These are phyloP conservation scores for Candida argentea DNA, from an alignment of 805 yeast species.

Conservation along the genomic window DNA sequence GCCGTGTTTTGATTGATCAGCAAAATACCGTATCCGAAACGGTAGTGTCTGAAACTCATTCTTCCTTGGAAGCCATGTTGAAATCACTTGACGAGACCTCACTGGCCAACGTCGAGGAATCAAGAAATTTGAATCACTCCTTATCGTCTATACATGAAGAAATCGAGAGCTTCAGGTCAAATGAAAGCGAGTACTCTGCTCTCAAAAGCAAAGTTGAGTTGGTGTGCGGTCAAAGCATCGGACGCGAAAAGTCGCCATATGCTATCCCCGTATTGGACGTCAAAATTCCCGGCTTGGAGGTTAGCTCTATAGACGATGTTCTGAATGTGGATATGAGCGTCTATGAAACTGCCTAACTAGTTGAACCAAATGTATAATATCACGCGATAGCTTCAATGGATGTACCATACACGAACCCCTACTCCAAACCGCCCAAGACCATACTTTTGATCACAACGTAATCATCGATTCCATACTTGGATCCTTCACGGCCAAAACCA, in stretches of 20 bases:
- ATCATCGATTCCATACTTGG: conserved; percentile 67
- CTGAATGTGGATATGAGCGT: conserved; percentile 11
- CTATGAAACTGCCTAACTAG: conserved; percentile 8
- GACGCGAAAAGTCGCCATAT: too few relatives aligned
- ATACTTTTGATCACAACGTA: conserved; percentile 57
- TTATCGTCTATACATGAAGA: too few relatives aligned
- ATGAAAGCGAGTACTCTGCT: too few relatives aligned
- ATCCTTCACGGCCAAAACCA: conserved; percentile 77
- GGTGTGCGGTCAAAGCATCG: too few relatives aligned
- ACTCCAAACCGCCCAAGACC: conserved; percentile 31
- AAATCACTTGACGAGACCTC: conserved; percentile 2
- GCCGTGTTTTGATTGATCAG: conserved; percentile 14
- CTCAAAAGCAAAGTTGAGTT: too few relatives aligned
- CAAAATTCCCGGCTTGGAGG: conserved; percentile 7
- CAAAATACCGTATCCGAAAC: conserved; percentile 5
- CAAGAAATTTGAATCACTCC: too few relatives aligned
- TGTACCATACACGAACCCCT: too few relatives aligned
- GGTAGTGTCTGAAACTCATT: too few relatives aligned
- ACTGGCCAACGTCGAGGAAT: too few relatives aligned
- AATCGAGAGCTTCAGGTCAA: too few relatives aligned
- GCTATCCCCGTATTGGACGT: too few relatives aligned
- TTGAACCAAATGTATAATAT: conserved; percentile 1
- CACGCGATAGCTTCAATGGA: neutral
- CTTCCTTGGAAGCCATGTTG: conserved; percentile 4
- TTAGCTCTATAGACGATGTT: conserved; percentile 16